Base-by-base conservation (phyloP, 1,284 basidiomycete genomes). In the Puccinia triticina region DNA sequence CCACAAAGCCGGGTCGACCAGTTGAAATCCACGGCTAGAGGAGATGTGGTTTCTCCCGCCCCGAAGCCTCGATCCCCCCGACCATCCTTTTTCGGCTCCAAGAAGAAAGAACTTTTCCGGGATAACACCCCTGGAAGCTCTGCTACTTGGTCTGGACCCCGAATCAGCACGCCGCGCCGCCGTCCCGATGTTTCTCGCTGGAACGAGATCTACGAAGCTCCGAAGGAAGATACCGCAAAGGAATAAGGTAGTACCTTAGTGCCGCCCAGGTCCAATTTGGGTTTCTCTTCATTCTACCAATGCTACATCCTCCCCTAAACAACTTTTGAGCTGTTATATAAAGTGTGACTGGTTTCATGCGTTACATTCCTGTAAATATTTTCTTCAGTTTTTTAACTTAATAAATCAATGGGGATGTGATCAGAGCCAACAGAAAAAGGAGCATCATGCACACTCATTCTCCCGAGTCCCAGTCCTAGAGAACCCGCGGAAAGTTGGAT, bases 221-320 rank as follows among this genome's bases (percentile, higher is more conserved):
- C 34, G 1, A 40, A 66, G 61, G 18, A 21, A 66, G n/a, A 43
- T 4, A 43, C 4, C 40, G 12, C 40, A 12, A 43, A 12, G 40
- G 7, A 43, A 43, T 43, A 43, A 43, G 40, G 12, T 43, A 43
- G 12, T 43, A 12, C 40, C 40, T 7, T 7, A 43, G 40, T 43
- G n/a, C n/a, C n/a, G n/a, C n/a, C n/a, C n/a, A 76, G 57, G 55
- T 76, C 73, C 18, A 50, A 76, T n/a, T n/a, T n/a, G 57, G 29
- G 48, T 29, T 59, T 76, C 34, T 14, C 14, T 21, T 23, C 12
- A 3, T 76, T 76, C 37, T 14, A 12, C 4, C 26, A 32, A 23
- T 76, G 29, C 55, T 55, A 55, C 48, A n/a, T n/a, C n/a, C n/a
- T n/a, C n/a, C n/a, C n/a, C n/a, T n/a, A n/a, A n/a, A n/a, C n/a